Conservation (phyloP, 1,284 basidiomycete genomes). For the Vanrija sp. region DNA sequence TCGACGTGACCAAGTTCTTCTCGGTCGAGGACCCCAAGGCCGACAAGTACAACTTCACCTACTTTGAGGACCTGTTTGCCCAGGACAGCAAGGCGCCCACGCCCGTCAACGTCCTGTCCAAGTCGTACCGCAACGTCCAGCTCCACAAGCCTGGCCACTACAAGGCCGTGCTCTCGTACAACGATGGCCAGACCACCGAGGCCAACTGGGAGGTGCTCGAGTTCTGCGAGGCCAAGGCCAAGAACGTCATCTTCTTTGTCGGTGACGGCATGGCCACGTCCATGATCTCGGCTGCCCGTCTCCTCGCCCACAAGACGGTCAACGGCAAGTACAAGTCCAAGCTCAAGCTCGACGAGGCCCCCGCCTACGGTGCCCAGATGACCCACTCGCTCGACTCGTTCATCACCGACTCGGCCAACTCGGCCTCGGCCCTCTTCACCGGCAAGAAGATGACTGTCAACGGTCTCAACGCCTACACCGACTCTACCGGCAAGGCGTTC, state of each 20-base stretch:
- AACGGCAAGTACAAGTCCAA: constrained; percentile 49
- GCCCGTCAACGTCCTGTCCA: constrained; percentile 48
- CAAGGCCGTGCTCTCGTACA: constrained; percentile 30
- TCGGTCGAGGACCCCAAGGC: constrained; percentile 29
- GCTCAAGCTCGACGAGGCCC: constrained; percentile 42
- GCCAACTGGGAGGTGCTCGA: constrained; percentile 46
- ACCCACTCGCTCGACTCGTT: constrained; percentile 43
- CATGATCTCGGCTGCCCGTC: constrained; percentile 46
- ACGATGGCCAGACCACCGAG: constrained; percentile 32
- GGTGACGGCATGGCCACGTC: constrained; percentile 46
- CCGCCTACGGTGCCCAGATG: constrained; percentile 36
- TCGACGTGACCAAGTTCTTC: constrained; percentile 45
- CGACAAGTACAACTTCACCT: constrained; percentile 40
- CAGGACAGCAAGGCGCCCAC: constrained; percentile 35
- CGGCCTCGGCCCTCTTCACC: constrained; percentile 49
- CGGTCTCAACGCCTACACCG: constrained; percentile 46
- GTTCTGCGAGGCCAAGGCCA: constrained; percentile 36
- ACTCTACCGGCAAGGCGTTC: constrained; percentile 35
- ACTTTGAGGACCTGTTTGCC: constrained; percentile 47
- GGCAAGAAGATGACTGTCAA: constrained; percentile 51
- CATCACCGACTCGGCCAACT: constrained; percentile 52
- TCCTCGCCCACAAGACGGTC: constrained; percentile 51
- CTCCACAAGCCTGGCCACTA: constrained; percentile 39
- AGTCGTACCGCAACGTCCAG: constrained; percentile 46
- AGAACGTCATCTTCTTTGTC: constrained; percentile 50